A percentile compares a stretch with the other conserved stretches of the same genome.
Conservation (phyloP, 1,139 yeast species). For the Suhomyces kunorum region DNA sequence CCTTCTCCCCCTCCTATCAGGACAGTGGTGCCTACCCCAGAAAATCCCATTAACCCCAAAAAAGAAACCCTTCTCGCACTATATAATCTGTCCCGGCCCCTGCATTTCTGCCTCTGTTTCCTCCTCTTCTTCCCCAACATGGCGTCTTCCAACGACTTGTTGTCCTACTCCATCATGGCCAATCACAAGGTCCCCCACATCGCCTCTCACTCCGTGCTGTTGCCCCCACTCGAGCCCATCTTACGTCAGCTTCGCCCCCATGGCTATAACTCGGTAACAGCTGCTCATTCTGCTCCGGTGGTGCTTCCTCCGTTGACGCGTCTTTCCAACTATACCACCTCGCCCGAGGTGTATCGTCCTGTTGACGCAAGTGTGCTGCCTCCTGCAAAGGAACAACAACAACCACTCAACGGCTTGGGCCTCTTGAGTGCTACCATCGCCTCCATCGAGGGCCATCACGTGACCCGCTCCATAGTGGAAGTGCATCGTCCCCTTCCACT, state of each 20-base stretch:
- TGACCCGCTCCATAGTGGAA: not conserved
- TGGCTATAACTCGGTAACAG: not conserved
- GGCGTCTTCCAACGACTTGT: constrained; percentile 34
- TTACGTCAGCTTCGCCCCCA: constrained; percentile 4
- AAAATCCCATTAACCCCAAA: constrained; percentile 8
- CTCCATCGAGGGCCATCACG: constrained; percentile 7
- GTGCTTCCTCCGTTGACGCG: constrained; percentile 11
- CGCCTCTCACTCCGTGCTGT: constrained; percentile 8
- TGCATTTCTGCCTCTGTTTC: not conserved
- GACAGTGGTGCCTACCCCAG: constrained; percentile 12
- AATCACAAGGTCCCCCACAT: constrained; percentile 12
- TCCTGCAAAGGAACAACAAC: constrained; percentile 1
- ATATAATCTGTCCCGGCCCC: not conserved
- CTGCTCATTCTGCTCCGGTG: not conserved
- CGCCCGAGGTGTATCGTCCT: not conserved
- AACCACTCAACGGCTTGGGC: constrained; percentile 17
- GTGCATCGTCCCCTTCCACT: not conserved
- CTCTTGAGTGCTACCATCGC: constrained; percentile 19
- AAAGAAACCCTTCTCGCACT: constrained; percentile 3
- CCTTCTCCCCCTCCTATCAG: constrained; percentile 2
- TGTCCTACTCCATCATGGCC: constrained; percentile 40
- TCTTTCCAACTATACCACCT: constrained; percentile 12
- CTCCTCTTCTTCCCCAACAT: constrained; percentile 4
- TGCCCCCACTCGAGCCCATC: constrained; percentile 19
- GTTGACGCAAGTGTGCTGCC: constrained; percentile 1